Evolutionary conservation across 345 rosid species (phyloP).

Genomic region (Trapa incisa): DNA sequence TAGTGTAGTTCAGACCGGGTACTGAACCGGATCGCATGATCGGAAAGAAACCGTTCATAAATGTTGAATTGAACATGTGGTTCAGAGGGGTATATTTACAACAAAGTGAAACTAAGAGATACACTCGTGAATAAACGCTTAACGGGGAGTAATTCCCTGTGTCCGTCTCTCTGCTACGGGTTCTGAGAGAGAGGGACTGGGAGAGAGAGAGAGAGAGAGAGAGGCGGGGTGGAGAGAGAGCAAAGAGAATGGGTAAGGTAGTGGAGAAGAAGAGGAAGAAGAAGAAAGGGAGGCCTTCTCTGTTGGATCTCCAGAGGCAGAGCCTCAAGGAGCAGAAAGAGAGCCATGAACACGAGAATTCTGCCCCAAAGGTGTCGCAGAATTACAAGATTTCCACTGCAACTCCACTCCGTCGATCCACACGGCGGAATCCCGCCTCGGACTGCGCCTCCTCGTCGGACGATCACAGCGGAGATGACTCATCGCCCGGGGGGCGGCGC

Average conservation of each 20-base stretch:
- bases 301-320: slow-evolving; percentile 49
- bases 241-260: slow-evolving; percentile 30
- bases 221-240: slow-evolving; percentile 6
- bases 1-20: too few species aligned
- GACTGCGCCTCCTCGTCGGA: slow-evolving; percentile 9
- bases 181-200: background rate
- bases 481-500: slow-evolving; percentile 12
- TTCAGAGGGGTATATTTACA: too few species aligned
- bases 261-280: slow-evolving; percentile 37
- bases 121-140: too few species aligned
- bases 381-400: slow-evolving; percentile 23
- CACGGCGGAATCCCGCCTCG: slow-evolving; percentile 34
- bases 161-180: background rate
- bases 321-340: slow-evolving; percentile 21
- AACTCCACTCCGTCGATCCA: slow-evolving; percentile 36
- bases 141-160: background rate
- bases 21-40: too few species aligned
- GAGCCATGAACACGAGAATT: background rate
- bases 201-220: slow-evolving; percentile 2
- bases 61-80: too few species aligned
- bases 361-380: slow-evolving; percentile 15
- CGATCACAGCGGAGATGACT: slow-evolving; percentile 23
- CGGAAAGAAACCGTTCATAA: too few species aligned
- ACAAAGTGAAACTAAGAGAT: too few species aligned
- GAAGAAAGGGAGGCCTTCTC: slow-evolving; percentile 66